A percentile compares a stretch with the other conserved stretches of the same genome.
These are phyloP conservation scores for Podaxis rugospora DNA, from an alignment of 768 basidiomycete genomes.

Conservation along the genomic window DNA sequence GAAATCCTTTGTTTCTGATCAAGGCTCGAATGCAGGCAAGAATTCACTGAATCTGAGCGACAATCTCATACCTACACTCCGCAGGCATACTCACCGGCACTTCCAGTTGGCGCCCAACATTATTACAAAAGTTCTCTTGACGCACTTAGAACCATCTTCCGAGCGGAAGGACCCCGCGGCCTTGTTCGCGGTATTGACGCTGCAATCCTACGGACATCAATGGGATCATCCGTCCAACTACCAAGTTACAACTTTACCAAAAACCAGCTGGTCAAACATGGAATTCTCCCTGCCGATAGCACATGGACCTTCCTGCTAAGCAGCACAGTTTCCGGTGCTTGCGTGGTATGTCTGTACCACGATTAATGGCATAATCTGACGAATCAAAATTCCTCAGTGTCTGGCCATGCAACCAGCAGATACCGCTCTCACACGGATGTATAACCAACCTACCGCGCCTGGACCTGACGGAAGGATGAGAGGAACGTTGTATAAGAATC, in stretches of 20 bases:
- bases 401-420: slow-evolving; percentile 94
- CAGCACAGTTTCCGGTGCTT: slow-evolving; percentile 84
- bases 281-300: slow-evolving; percentile 70
- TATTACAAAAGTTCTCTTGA: slow-evolving; percentile 82
- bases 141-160: slow-evolving; percentile 76
- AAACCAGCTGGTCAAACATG: slow-evolving; percentile 62
- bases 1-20: slow-evolving; percentile 90
- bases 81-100: slow-evolving; percentile 89
- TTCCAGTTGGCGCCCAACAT: slow-evolving; percentile 95
- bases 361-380: background rate
- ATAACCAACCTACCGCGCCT: slow-evolving; percentile 84
- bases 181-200: slow-evolving; percentile 90
- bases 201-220: slow-evolving; percentile 88
- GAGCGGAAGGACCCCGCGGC: slow-evolving; percentile 73
- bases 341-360: slow-evolving; percentile 64
- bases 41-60: background rate
- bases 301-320: slow-evolving; percentile 86
- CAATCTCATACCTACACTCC: background rate
- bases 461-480: slow-evolving; percentile 67
- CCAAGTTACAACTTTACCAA: slow-evolving; percentile 97
- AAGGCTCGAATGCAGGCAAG: slow-evolving; percentile 95
- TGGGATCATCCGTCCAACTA: slow-evolving; percentile 94
- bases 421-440: slow-evolving; percentile 90
- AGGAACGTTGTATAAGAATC: slow-evolving; percentile 83
- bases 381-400: slow-evolving; percentile 42